Conservation (phyloP, 805 yeast species). For the Ogataea minuta region DNA sequence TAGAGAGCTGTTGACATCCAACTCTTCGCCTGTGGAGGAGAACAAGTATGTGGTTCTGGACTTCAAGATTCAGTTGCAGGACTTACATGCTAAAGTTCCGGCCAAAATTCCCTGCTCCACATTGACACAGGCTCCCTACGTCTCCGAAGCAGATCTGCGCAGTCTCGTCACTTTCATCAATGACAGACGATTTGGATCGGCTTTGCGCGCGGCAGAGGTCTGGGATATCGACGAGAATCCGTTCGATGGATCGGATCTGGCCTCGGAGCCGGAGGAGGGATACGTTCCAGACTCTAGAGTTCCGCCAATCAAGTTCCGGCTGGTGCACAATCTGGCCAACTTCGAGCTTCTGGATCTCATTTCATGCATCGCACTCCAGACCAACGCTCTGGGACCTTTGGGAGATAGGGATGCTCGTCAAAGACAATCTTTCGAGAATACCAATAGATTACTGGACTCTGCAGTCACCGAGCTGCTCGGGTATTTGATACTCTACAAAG, state of each 20-base stretch:
- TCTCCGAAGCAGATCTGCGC: constrained; percentile 57
- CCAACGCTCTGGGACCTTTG: constrained; percentile 18
- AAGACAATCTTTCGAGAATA: constrained; percentile 25
- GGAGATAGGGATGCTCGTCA: constrained; percentile 18
- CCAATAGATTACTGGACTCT: constrained; percentile 32
- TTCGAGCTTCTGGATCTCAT: constrained; percentile 38
- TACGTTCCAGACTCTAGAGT: constrained; percentile 18
- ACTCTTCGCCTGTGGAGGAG: constrained; percentile 24
- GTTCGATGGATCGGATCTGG: constrained; percentile 30
- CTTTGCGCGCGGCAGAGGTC: constrained; percentile 16
- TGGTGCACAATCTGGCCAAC: constrained; percentile 45
- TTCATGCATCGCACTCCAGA: constrained; percentile 10
- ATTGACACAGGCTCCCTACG: constrained; percentile 50
- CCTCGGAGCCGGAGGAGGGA: constrained; percentile 28
- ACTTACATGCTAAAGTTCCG: constrained; percentile 57
- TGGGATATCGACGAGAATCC: constrained; percentile 24
- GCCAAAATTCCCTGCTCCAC: constrained; percentile 48
- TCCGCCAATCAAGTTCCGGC: constrained; percentile 41
- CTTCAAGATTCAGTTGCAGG: constrained; percentile 60
- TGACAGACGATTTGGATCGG: constrained; percentile 36
- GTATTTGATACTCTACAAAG: constrained; percentile 31
- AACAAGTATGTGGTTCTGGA: constrained; percentile 64
- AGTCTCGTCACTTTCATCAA: constrained; percentile 64
- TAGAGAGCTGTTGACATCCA: constrained; percentile 15
- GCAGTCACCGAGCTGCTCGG: constrained; percentile 30